These are phyloP conservation scores for Sinapis alba DNA, from an alignment of 441 rosid species.

Conservation along the genomic window DNA sequence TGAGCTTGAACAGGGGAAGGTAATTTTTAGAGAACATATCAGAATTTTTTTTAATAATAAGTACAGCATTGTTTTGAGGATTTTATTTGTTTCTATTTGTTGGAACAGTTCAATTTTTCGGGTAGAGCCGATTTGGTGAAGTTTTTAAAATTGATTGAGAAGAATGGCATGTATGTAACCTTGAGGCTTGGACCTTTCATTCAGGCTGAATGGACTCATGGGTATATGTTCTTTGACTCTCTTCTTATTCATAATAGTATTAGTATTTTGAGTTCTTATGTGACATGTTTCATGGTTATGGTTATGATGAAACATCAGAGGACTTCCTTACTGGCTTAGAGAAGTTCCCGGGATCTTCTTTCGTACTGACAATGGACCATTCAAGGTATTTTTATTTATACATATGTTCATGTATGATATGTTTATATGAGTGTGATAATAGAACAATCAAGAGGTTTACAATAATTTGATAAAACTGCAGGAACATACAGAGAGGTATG, in stretches of 20 bases:
- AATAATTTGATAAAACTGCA: conserved; percentile 29
- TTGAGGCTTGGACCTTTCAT: conserved; percentile 84
- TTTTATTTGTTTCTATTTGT: background rate
- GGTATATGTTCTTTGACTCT: conserved; percentile 47
- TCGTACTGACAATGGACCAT: conserved; percentile 72
- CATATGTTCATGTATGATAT: background rate
- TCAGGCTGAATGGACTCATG: conserved; percentile 96
- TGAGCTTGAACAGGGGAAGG: conserved; percentile 71
- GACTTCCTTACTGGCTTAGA: conserved; percentile 88
- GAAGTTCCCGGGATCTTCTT: conserved; percentile 68
- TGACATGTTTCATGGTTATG: conserved; percentile 26
- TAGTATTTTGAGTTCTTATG: background rate
- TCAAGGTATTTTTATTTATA: conserved; percentile 55
- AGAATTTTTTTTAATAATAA: background rate
- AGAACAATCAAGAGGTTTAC: background rate
- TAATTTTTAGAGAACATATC: conserved; percentile 6
- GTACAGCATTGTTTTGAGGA: background rate
- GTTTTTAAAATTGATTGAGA: conserved; percentile 59
- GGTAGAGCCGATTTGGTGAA: conserved; percentile 73
- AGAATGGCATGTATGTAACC: conserved; percentile 59
- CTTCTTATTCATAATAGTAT: background rate
- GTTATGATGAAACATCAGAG: conserved; percentile 46
- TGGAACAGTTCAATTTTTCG: conserved; percentile 59
- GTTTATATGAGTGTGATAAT: background rate
- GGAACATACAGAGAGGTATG: conserved; percentile 65